Conservation (phyloP, 495 filamentous ascomycete genomes). For the Aspergillus sclerotiicarbonarius region DNA sequence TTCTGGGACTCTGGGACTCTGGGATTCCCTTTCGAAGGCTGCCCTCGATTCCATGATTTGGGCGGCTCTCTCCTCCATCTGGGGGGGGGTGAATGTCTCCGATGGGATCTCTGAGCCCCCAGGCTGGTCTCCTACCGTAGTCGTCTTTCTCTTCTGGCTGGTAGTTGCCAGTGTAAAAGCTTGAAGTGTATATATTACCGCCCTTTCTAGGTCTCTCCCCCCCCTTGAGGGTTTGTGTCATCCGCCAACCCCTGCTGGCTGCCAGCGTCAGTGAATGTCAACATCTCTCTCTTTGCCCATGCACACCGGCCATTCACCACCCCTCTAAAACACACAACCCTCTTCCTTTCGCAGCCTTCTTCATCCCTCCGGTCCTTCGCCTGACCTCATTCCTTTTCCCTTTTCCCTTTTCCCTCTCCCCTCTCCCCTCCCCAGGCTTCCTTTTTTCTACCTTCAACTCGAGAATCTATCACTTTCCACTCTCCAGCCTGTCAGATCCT, state of each 20-base stretch:
- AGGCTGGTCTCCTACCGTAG: not conserved
- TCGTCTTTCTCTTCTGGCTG: not conserved
- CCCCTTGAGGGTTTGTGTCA: constrained; percentile 10
- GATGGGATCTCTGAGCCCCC: not conserved
- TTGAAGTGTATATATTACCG: too few species aligned
- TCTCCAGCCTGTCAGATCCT: not conserved
- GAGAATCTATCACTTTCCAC: not conserved
- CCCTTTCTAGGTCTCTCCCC: too few species aligned
- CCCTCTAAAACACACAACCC: constrained; percentile 2
- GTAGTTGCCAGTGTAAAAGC: too few species aligned
- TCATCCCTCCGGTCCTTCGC: constrained; percentile 11
- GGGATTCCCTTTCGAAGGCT: too few species aligned
- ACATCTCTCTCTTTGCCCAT: constrained; percentile 8
- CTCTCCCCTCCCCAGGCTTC: not conserved
- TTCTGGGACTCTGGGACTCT: too few species aligned
- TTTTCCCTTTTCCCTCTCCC: not conserved
- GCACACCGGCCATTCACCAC: constrained; percentile 9
- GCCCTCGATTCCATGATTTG: too few species aligned
- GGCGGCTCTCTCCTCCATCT: not conserved
- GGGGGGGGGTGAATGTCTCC: not conserved
- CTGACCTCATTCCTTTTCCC: constrained; percentile 5
- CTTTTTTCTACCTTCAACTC: not conserved
- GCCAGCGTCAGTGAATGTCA: constrained; percentile 21
- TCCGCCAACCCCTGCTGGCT: constrained; percentile 1
- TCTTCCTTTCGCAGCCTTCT: constrained; percentile 11